Evolutionary conservation across 1,284 basidiomycete species (phyloP), one percentile per base, ranked within the genome.

Genomic region (Phenoliferia sp.): DNA sequence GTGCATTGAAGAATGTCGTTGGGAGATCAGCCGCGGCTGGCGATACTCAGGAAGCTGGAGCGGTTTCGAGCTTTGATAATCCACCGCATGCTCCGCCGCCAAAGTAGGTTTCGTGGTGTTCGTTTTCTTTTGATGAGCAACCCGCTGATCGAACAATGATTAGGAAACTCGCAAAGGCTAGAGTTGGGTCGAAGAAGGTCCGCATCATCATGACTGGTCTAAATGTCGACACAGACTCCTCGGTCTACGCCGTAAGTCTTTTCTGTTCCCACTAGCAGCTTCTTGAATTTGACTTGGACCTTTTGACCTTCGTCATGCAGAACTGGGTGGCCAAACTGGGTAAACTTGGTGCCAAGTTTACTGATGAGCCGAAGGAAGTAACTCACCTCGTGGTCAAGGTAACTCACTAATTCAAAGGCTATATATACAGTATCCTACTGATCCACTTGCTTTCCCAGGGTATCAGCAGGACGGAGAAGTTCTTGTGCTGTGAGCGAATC

Each of bases 381-480:
- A 92, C 90, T 0, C 89, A 92, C 78, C 82, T 94, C 28, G 78
- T 92, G 52, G 85, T 85, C 15, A 84, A 84, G 52, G 31, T 57
- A 3, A n/a, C n/a, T n/a, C n/a, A n/a, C n/a, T n/a, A n/a, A n/a
- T n/a, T n/a, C n/a, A n/a, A n/a, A n/a, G n/a, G n/a, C n/a, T n/a
- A n/a, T n/a, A n/a, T n/a, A n/a, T n/a, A n/a, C n/a, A n/a, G n/a
- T n/a, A n/a, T n/a, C 39, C 22, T 44, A 44, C 39, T 44, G 39
- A 44, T 44, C 39, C 39, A 44, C 39, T 44, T 22, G n/a, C 39
- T 12, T 12, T 22, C 39, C 22, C 48, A 28, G 54, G 81, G 81
- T 34, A 81, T 92, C 26, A 85, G 87, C 5, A 84, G 90, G 9
- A 93, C 90, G 0, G 88, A 91, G 76, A 94, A 93, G 76, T 89